phyloP scores from a whole-genome alignment of 495 filamentous ascomycete genomes.

The Tuber aestivum region DNA sequence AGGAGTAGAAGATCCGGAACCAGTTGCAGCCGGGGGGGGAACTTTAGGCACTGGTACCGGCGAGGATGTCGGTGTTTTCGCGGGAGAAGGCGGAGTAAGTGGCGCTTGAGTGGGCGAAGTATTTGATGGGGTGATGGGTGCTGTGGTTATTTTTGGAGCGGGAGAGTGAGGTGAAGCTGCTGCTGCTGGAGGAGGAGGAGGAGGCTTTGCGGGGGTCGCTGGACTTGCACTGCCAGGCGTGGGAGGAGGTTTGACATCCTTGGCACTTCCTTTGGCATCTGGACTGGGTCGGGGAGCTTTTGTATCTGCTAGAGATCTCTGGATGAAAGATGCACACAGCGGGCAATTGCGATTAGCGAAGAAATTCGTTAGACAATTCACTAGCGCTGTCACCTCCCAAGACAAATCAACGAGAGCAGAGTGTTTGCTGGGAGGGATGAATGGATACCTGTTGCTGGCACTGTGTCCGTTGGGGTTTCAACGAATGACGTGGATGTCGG shows the following conservation, averaged over 20 bases:
- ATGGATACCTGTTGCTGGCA: conserved; percentile 32
- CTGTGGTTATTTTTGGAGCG: conserved; percentile 18
- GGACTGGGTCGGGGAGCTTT: conserved; percentile 19
- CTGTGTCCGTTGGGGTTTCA: conserved; percentile 17
- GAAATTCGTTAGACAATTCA: neutral
- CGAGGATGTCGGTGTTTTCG: conserved; percentile 48
- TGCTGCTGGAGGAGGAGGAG: conserved; percentile 46
- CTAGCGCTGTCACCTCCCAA: neutral
- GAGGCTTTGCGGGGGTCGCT: conserved; percentile 49
- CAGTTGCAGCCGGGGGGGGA: conserved; percentile 37
- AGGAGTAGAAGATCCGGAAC: conserved; percentile 17
- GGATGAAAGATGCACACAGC: conserved; percentile 7
- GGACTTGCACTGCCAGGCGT: conserved; percentile 55
- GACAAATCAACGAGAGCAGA: neutral
- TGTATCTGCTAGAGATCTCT: conserved; percentile 36
- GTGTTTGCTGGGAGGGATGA: neutral
- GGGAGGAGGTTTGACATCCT: conserved; percentile 50
- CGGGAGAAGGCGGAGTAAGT: conserved; percentile 50
- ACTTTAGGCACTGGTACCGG: conserved; percentile 44
- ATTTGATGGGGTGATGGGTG: conserved; percentile 48
- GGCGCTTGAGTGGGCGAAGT: conserved; percentile 58
- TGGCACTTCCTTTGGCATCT: conserved; percentile 44
- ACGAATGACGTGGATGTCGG: conserved; percentile 10
- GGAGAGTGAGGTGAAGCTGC: conserved; percentile 39
- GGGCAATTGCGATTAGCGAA: conserved; percentile 15